Percentiles rank a stretch among this genome's conserved stretches.
Conservation (phyloP, 306 rosid species). For the Quercus dentata region DNA sequence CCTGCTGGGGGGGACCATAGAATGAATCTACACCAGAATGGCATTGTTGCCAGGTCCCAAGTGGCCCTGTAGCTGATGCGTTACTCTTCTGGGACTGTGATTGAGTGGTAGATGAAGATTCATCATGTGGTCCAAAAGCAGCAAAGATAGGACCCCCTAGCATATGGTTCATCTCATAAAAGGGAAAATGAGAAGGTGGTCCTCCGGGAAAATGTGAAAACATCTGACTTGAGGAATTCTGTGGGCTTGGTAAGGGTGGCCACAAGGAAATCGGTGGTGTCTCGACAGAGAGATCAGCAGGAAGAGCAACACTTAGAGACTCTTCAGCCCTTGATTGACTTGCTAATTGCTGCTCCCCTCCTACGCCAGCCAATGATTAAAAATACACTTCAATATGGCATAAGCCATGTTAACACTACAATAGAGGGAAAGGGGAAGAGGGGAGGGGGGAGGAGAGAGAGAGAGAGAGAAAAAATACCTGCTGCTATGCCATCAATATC, state of each 20-base stretch:
- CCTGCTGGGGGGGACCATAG: slow-evolving; percentile 94
- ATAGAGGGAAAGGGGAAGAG: not conserved
- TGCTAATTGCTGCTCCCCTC: slow-evolving; percentile 55
- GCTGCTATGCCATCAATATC: slow-evolving; percentile 57
- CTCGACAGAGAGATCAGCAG: slow-evolving; percentile 92
- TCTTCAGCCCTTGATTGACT: slow-evolving; percentile 76
- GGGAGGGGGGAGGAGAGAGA: too few species aligned
- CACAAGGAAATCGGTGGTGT: slow-evolving; percentile 81
- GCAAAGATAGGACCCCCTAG: slow-evolving; percentile 90
- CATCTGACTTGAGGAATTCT: slow-evolving; percentile 75
- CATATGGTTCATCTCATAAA: slow-evolving; percentile 93
- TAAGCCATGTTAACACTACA: not conserved
- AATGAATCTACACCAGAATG: slow-evolving; percentile 92
- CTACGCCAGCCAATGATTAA: slow-evolving; percentile 48
- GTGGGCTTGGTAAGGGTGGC: slow-evolving; percentile 73
- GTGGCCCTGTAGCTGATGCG: slow-evolving; percentile 54
- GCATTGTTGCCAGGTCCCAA: slow-evolving; percentile 88
- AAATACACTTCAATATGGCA: not conserved
- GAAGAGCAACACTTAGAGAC: slow-evolving; percentile 78
- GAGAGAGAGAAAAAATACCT: slow-evolving; percentile 26
- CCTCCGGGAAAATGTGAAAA: slow-evolving; percentile 81
- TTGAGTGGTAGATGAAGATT: slow-evolving; percentile 62
- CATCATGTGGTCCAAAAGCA: slow-evolving; percentile 86
- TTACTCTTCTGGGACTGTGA: slow-evolving; percentile 64
- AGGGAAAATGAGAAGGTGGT: slow-evolving; percentile 77